Evolutionary conservation across 768 basidiomycete genomes (phyloP), one percentile per base, ranked within the genome.

Genomic region (Lenzites betulinus): DNA sequence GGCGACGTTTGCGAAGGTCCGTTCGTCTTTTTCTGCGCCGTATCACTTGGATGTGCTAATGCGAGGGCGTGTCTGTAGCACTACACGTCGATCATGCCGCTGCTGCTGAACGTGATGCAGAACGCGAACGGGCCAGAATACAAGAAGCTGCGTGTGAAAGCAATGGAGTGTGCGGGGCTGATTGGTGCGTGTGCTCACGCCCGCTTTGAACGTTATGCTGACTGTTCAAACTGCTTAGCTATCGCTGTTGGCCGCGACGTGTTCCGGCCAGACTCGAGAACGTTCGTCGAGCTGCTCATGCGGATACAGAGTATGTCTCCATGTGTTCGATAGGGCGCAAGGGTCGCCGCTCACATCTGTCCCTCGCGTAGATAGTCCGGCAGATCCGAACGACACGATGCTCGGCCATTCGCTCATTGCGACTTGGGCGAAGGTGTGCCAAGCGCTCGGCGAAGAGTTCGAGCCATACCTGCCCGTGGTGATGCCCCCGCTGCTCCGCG

Each of bases 151-250:
- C 78, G 90, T 23, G 82, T 86, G 41, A 92, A 94, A 69, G 91
- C 92, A 0, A 94, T 96, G 90, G 93, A 95, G 69, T 94, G 93
- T 71, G 92, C 91, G 0, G 90, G 90, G 8, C 76, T 93, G 22
- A 89, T 93, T 61, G 93, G 93, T 93, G 41, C 18, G 83, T 72
- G 2, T 2, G 3, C 49, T 36, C 54, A 15, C 1, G 13, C 6
- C 1, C 12, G 13, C 22, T 28, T 8, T 48, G 33, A 42, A 36
- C 20, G 7, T 46, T 49, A 28, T 52, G 7, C 33, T 35, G n/a
- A 36, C 23, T 47, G 41, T 30, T 28, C 30, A 11, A 28, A 18
- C 38, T 23, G 22, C 22, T 33, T 59, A 94, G 93, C 92, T 2
- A 91, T 93, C 53, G 93, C 93, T 9, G 93, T 95, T 8, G 93